Conservation (phyloP, 495 filamentous ascomycete genomes). For the Chaetomium fimeti region DNA sequence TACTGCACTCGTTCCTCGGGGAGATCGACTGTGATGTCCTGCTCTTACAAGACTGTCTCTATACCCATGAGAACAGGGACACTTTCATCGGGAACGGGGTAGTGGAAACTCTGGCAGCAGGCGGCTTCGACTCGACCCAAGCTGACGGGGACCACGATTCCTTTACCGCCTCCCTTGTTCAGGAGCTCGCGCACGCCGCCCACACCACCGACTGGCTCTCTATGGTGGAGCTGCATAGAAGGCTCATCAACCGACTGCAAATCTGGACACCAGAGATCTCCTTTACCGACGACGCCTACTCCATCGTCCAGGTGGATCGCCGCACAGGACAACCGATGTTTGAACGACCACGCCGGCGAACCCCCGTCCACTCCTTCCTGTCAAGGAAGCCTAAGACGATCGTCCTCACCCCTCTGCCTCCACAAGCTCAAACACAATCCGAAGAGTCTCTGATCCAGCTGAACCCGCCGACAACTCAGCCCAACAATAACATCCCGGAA, state of each 20-base stretch:
- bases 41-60: constrained; percentile 30
- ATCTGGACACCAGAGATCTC: constrained; percentile 12
- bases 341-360: constrained; percentile 14
- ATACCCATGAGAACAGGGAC: constrained; percentile 18
- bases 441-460: constrained; percentile 14
- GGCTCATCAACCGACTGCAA: constrained; percentile 29
- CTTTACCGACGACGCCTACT: constrained; percentile 21
- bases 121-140: constrained; percentile 28
- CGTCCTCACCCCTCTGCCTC: constrained; percentile 18
- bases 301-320: constrained; percentile 16
- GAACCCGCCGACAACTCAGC: background rate
- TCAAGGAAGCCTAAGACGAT: constrained; percentile 21
- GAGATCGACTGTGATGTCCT: constrained; percentile 30
- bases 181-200: constrained; percentile 28
- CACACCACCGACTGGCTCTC: constrained; percentile 26
- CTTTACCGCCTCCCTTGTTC: constrained; percentile 33
- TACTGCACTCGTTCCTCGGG: constrained; percentile 26
- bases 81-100: constrained; percentile 11
- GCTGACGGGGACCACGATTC: constrained; percentile 27
- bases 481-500: background rate
- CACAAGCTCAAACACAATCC: background rate
- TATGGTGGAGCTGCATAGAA: constrained; percentile 28
- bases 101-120: constrained; percentile 35
- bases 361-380: constrained; percentile 20
- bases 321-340: constrained; percentile 20